phyloP scores from a whole-genome alignment of 495 filamentous ascomycete species.

The Aspergillus cristatus region DNA sequence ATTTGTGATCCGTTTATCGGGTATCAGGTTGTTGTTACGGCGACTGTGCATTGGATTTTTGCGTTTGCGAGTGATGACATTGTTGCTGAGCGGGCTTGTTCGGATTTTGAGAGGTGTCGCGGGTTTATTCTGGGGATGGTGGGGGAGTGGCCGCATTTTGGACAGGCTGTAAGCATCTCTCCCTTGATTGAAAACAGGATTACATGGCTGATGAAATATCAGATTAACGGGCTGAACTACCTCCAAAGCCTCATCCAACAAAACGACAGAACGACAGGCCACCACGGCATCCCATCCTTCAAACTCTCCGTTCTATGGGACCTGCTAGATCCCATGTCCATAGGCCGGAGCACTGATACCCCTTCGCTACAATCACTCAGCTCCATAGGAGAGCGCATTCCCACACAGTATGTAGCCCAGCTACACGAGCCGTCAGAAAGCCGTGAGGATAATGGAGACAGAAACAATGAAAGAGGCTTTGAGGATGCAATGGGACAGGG shows the following conservation, averaged over 20 bases:
- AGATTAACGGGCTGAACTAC: not conserved
- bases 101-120: not conserved
- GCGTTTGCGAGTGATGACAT: conserved; percentile 5
- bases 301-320: not conserved
- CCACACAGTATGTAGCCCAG: not conserved
- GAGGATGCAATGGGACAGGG: too few species aligned
- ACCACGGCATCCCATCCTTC: not conserved
- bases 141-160: conserved; percentile 1
- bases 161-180: not conserved
- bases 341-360: not conserved
- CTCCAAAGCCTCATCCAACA: not conserved
- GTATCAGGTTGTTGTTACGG: not conserved
- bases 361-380: not conserved
- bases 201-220: not conserved
- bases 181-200: not conserved
- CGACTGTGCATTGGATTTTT: conserved; percentile 7
- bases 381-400: not conserved
- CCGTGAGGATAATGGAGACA: too few species aligned
- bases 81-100: not conserved
- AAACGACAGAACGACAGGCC: not conserved
- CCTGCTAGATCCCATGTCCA: not conserved
- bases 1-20: conserved; percentile 4
- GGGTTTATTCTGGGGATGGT: not conserved
- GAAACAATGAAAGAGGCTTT: too few species aligned
- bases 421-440: not conserved